phyloP scores from a whole-genome alignment of 2,329 filamentous ascomycete species.

The Alternaria triticina region DNA sequence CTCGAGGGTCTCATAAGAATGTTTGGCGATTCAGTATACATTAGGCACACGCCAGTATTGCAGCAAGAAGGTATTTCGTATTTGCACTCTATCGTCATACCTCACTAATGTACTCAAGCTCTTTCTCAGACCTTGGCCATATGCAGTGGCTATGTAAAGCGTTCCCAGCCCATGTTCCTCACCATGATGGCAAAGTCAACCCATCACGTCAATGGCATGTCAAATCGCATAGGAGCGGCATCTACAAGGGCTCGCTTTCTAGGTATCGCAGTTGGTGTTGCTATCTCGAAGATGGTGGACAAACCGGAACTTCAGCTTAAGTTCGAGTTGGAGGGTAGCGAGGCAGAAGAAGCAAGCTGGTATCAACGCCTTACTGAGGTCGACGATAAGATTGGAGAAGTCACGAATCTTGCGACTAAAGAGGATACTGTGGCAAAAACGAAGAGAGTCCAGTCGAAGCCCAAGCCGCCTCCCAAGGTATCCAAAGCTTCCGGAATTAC shows the following conservation, averaged over 20 bases:
- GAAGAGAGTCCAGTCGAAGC: slow-evolving; percentile 4
- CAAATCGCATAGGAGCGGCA: slow-evolving; percentile 81
- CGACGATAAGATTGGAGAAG: slow-evolving; percentile 66
- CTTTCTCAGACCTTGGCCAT: slow-evolving; percentile 82
- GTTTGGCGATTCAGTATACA: slow-evolving; percentile 86
- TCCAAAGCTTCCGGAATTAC: slow-evolving; percentile 21
- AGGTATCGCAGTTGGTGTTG: slow-evolving; percentile 86
- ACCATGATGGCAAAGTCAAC: slow-evolving; percentile 73
- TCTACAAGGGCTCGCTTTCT: slow-evolving; percentile 79
- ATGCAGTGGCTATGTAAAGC: slow-evolving; percentile 75
- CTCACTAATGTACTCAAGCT: slow-evolving; percentile 57
- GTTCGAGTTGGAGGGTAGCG: slow-evolving; percentile 83
- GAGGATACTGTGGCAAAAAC: not conserved
- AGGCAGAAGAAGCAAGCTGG: slow-evolving; percentile 74
- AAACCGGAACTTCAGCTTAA: slow-evolving; percentile 73
- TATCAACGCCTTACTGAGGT: slow-evolving; percentile 71
- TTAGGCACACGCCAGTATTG: slow-evolving; percentile 81
- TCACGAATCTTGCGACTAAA: slow-evolving; percentile 22
- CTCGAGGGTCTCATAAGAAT: slow-evolving; percentile 73
- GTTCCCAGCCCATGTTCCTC: slow-evolving; percentile 69
- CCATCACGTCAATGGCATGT: slow-evolving; percentile 77
- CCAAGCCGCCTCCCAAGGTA: slow-evolving; percentile 12
- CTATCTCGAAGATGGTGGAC: slow-evolving; percentile 69
- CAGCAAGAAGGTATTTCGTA: slow-evolving; percentile 79
- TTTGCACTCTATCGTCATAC: not conserved